Base-by-base conservation (phyloP, 352 stramenopile species). In the Thalassiosira pacifica region DNA sequence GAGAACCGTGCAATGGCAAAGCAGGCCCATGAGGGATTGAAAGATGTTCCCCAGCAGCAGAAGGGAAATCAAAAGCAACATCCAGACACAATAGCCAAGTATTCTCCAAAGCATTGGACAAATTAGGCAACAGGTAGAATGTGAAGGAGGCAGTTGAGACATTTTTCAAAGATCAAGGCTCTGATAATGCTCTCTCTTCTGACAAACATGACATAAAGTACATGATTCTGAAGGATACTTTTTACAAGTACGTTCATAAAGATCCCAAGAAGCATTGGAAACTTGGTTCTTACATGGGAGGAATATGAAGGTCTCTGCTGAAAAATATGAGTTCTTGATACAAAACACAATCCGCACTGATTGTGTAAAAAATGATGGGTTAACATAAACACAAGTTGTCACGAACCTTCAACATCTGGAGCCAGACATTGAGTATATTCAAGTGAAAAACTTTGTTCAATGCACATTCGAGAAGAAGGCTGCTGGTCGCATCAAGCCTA, bases 281-380 rank as follows among this genome's bases (percentile, higher is more conserved):
- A 8, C 6, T 78, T 61, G 70, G 70, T 29, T 10, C 4, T 32
- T 42, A n/a, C 31, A 22, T 27, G 71, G 71, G 10, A 45, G 26
- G 9, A 69, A 63, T 16, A 37, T 24, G n/a, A 48, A 53, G 6
- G 40, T 79, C 0, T 53, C 57, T n/a, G 13, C 3, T 26, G 24
- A 48, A 6, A 57, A 71, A 16, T 27, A 1, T 2, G 40, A 79
- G 37, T 71, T 79, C 45, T 34, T 79, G 8, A 27, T 70, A 4
- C 71, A 79, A 26, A 22, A 65, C 48, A 53, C 57, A 8, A 57
- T 79, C 19, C 74, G 31, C 19, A n/a, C 61, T 65, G 74, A 82
- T 29, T 31, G 63, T 24, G 74, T 48, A 4, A n/a, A n/a, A n/a
- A 82, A 82, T 24, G 52, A 76, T 2, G 66, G 64, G 2, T 26